These are phyloP conservation scores for Acacia concinna DNA, from an alignment of 331 rosid species.

Conservation along the genomic window DNA sequence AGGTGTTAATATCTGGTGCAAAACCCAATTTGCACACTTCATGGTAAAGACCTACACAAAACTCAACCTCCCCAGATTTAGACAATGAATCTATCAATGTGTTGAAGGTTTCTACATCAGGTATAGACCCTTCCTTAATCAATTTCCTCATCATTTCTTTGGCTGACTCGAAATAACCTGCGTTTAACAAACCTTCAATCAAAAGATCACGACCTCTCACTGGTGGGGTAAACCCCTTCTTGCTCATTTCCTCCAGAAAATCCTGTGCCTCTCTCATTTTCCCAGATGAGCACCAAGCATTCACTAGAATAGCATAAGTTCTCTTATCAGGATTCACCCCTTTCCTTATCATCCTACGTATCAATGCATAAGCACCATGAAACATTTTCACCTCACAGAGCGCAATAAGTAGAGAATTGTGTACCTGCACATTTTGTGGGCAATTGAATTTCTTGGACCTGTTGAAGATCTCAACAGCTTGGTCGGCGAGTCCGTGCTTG, in stretches of 20 bases:
- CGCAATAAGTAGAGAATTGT: conserved; percentile 70
- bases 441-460: conserved; percentile 47
- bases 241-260: conserved; percentile 77
- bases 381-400: conserved; percentile 75
- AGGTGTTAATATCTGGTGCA: conserved; percentile 72
- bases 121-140: conserved; percentile 65
- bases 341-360: conserved; percentile 73
- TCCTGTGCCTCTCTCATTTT: conserved; percentile 76
- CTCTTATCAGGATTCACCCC: conserved; percentile 61
- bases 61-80: conserved; percentile 61
- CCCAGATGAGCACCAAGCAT: conserved; percentile 86
- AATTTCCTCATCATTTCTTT: conserved; percentile 72
- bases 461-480: conserved; percentile 77
- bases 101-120: conserved; percentile 77
- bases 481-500: conserved; percentile 66
- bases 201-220: conserved; percentile 88
- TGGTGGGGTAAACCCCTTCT: conserved; percentile 79
- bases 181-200: conserved; percentile 75
- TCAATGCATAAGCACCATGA: conserved; percentile 77
- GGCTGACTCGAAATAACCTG: conserved; percentile 71
- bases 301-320: conserved; percentile 68
- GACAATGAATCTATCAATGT: conserved; percentile 53
- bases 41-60: conserved; percentile 58
- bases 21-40: conserved; percentile 60
- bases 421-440: conserved; percentile 47